Conservation (phyloP, 1,284 basidiomycete genomes). For the Sanghuangporus sanghuang region DNA sequence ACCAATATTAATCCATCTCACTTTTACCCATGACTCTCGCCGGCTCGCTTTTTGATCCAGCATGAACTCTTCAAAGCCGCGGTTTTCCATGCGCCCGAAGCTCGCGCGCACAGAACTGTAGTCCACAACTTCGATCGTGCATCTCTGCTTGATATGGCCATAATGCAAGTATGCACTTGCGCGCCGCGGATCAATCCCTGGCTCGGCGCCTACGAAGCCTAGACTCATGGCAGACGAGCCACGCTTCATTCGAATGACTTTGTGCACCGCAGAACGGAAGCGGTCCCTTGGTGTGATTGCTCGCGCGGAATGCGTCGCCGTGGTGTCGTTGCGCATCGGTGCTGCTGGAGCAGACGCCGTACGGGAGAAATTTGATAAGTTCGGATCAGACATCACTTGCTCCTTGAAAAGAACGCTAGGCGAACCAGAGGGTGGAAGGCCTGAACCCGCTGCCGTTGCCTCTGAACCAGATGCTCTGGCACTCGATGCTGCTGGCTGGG, state of each 20-base stretch:
- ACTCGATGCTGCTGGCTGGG: not conserved
- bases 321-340: not conserved
- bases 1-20: constrained; percentile 68
- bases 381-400: not conserved
- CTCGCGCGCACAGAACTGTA: constrained; percentile 51
- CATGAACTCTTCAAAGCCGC: constrained; percentile 48
- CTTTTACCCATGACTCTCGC: constrained; percentile 51
- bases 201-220: constrained; percentile 49
- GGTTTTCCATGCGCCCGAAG: constrained; percentile 49
- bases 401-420: constrained; percentile 8
- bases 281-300: constrained; percentile 35
- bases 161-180: constrained; percentile 44
- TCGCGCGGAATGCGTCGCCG: not conserved
- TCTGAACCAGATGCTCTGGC: not conserved
- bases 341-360: not conserved
- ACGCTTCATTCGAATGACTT: constrained; percentile 52
- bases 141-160: constrained; percentile 49
- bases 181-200: constrained; percentile 54
- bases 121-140: constrained; percentile 56
- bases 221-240: constrained; percentile 37
- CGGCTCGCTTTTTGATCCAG: constrained; percentile 33
- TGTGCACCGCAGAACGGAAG: constrained; percentile 46
- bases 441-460: not conserved
- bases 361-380: not conserved
- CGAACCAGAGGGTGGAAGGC: constrained; percentile 2